Evolutionary conservation across 2,329 filamentous ascomycete species (phyloP).

Genomic region (Hirsutella thompsonii): DNA sequence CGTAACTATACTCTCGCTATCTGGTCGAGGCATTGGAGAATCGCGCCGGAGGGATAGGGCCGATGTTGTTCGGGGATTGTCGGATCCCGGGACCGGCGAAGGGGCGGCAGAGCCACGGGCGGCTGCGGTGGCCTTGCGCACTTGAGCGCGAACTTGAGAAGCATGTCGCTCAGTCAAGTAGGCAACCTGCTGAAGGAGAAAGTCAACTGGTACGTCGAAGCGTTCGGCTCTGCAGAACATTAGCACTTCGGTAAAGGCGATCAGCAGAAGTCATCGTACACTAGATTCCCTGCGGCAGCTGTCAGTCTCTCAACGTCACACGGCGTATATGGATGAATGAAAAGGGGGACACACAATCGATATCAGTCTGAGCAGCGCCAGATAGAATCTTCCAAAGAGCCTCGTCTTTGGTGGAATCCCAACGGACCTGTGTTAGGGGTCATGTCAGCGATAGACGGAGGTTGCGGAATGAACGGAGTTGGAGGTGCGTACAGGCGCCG

Average conservation of each 20-base stretch:
- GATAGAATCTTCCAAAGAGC: slow-evolving; percentile 85
- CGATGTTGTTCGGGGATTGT: slow-evolving; percentile 33
- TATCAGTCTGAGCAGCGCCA: slow-evolving; percentile 64
- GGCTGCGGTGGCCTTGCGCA: slow-evolving; percentile 58
- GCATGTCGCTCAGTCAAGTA: slow-evolving; percentile 89
- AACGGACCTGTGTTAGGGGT: slow-evolving; percentile 51
- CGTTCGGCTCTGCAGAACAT: slow-evolving; percentile 45
- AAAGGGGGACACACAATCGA: slow-evolving; percentile 64
- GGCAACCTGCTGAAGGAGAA: slow-evolving; percentile 84
- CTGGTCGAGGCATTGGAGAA: slow-evolving; percentile 36
- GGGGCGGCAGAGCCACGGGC: slow-evolving; percentile 42
- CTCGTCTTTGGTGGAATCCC: slow-evolving; percentile 78
- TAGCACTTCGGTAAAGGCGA: slow-evolving; percentile 4
- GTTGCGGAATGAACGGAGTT: too few relatives aligned
- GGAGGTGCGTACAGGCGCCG: slow-evolving; percentile 53
- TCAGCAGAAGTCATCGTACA: slow-evolving; percentile 38
- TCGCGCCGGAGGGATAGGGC: slow-evolving; percentile 45
- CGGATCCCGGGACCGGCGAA: slow-evolving; percentile 42
- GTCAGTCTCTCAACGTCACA: slow-evolving; percentile 7
- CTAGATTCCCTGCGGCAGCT: slow-evolving; percentile 49
- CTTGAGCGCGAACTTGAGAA: slow-evolving; percentile 79
- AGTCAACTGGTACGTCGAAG: slow-evolving; percentile 77
- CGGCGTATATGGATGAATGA: too few relatives aligned
- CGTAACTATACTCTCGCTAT: slow-evolving; percentile 29
- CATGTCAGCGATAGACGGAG: neutral